Evolutionary conservation across 495 filamentous ascomycete species (phyloP), one percentile per base, ranked within the genome.

Genomic region (Penicillium cosmopolitanum): DNA sequence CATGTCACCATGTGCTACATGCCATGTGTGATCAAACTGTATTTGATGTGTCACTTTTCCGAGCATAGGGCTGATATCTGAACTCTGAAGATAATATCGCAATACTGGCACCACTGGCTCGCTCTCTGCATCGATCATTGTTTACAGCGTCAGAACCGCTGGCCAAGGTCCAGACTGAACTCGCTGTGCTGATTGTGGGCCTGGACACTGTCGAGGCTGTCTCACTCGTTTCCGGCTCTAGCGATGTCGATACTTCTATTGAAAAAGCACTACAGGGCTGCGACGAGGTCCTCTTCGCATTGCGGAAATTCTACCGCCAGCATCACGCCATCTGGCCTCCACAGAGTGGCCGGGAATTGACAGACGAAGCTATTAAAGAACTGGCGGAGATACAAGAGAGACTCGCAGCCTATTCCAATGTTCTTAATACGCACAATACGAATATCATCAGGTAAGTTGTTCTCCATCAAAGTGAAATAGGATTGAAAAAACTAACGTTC

Each of bases 261-360:
- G 46, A 31, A n/a, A 48, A 48, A 28, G 46, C 25, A 8, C 46
- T 48, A 28, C 19, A 48, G 15, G 46, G 46, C n/a, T 48, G 46
- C 23, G 46, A 48, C 15, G 46, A 48, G 21, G 23, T 19, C 10
- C 15, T 48, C 18, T 28, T 48, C 21, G 21, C 46, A 10, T n/a
- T 48, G 21, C 46, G 46, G 11, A 48, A 28, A 28, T 28, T 48
- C 18, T 6, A 48, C 9, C 46, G 46, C 12, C 46, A 48, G 46
- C 23, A 48, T 48, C 9, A 16, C 16, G 43, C 9, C 36, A 18
- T 46, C 43, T 46, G n/a, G 9, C 8, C 18, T 0, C 28, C 28
- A 31, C 28, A 31, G 28, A 9, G 4, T 31, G 28, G 28, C 42
- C 18, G 4, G 18, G n/a, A 21, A 44, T 44, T 48, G 7, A 48